These are phyloP conservation scores for Lecanosticta acicola DNA, from an alignment of 2,329 filamentous ascomycete genomes.

Conservation along the genomic window DNA sequence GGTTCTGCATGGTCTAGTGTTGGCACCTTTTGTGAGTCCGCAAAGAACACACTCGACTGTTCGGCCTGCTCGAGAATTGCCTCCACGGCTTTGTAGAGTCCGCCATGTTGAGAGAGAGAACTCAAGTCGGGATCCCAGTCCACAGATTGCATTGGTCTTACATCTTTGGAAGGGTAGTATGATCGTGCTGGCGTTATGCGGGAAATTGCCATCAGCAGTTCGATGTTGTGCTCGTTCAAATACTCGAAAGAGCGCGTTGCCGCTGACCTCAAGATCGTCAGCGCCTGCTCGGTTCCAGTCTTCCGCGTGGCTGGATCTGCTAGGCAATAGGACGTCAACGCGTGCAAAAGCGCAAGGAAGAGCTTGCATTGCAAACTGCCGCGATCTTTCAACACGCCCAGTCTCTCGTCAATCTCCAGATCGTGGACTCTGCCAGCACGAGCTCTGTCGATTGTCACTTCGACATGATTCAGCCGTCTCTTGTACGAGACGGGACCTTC, in stretches of 20 bases:
- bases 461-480: constrained; percentile 42
- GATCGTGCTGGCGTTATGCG: constrained; percentile 32
- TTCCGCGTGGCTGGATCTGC: constrained; percentile 54
- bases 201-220: constrained; percentile 27
- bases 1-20: constrained; percentile 1
- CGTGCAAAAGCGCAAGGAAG: constrained; percentile 51
- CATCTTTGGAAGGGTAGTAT: constrained; percentile 41
- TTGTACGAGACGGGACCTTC: constrained; percentile 26
- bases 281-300: constrained; percentile 56
- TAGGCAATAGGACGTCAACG: constrained; percentile 53
- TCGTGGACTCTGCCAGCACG: constrained; percentile 49
- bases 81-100: constrained; percentile 6
- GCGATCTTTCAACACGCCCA: constrained; percentile 55
- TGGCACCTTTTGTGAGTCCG: not conserved
- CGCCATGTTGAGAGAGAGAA: constrained; percentile 10
- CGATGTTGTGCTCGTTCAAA: constrained; percentile 13
- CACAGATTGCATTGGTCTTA: constrained; percentile 40
- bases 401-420: constrained; percentile 49
- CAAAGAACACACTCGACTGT: constrained; percentile 4
- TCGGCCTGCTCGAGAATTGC: constrained; percentile 8
- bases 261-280: constrained; percentile 21
- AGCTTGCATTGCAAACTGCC: constrained; percentile 35
- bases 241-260: constrained; percentile 22
- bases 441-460: constrained; percentile 30
- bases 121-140: constrained; percentile 39